phyloP scores from a whole-genome alignment of 2,329 filamentous ascomycete species.

The Coleophoma crateriformis region DNA sequence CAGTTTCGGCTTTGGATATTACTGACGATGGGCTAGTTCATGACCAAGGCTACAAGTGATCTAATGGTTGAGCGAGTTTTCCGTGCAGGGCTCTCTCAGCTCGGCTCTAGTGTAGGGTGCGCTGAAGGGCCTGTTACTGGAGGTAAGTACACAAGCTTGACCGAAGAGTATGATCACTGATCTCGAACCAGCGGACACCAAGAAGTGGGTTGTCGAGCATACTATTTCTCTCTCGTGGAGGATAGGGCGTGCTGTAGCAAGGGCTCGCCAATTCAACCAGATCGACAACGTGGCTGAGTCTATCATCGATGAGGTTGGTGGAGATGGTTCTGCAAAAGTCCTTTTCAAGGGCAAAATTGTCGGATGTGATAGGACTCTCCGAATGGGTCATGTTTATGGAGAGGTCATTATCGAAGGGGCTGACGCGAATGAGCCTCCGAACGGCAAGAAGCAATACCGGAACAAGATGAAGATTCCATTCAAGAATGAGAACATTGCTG shows the following conservation, averaged over 20 bases:
- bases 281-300: conserved; percentile 49
- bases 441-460: conserved; percentile 2
- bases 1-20: background rate
- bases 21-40: conserved; percentile 17
- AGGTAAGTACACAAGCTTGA: conserved; percentile 17
- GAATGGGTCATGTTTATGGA: conserved; percentile 53
- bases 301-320: conserved; percentile 53
- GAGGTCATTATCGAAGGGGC: conserved; percentile 45
- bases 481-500: conserved; percentile 70
- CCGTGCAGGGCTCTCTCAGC: conserved; percentile 44
- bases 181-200: conserved; percentile 27
- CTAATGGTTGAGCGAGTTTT: conserved; percentile 42
- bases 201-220: conserved; percentile 43
- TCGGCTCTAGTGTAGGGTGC: conserved; percentile 46
- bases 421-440: conserved; percentile 22
- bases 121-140: conserved; percentile 44
- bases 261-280: conserved; percentile 40
- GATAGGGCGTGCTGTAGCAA: conserved; percentile 52
- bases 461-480: conserved; percentile 57
- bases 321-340: conserved; percentile 43
- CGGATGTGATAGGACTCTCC: conserved; percentile 48
- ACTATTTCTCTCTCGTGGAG: conserved; percentile 38
- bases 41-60: conserved; percentile 42
- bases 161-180: background rate
- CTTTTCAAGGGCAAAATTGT: conserved; percentile 60